Evolutionary conservation across 768 basidiomycete genomes (phyloP), one percentile per base, ranked within the genome.

Genomic region (Lactarius sp.): DNA sequence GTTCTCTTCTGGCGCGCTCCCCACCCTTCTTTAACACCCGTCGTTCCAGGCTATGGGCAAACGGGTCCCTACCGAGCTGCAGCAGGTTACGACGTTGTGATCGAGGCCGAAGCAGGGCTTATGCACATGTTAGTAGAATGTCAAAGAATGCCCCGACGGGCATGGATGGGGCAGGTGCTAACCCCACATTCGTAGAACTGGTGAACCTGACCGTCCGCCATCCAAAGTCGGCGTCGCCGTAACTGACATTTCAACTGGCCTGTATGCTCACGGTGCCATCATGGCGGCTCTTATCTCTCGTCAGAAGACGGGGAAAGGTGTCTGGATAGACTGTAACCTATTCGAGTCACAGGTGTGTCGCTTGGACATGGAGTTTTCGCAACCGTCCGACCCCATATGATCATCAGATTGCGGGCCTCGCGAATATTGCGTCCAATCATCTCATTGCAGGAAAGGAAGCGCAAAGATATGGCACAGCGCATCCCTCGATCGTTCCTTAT

Each of bases 201-300:
- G 94, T 55, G 95, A 96, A 75, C 80, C 87, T 9, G 86, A 88
- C 69, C 86, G 93, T 10, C 83, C 85, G 16, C 95, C 94, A 4
- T 87, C 84, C 71, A 97, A 98, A 75, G 94, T 96, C n/a, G 95
- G 95, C 9, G 94, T 97, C 33, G 94, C 95, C 1, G 87, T 87
- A 6, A 96, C 94, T 13, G 95, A 94, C 75, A 83, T 94, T 58
- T 85, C 91, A 52, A 94, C 89, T 27, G 89, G 89, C 2, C 79
- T 98, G 31, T 97, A 95, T 73, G 87, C 93, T 6, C 93, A 96
- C 59, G 92, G 92, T 0, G 93, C 94, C 2, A 89, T 98, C 65
- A 86, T 98, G 81, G 95, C 95, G 6, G 94, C 86, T 1, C 79
- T 98, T 14, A 72, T 94, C 61, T 92, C 90, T 10, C 82, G 93